Evolutionary conservation across 2,329 filamentous ascomycete species (phyloP).

Genomic region (Aureobasidium zeae): DNA sequence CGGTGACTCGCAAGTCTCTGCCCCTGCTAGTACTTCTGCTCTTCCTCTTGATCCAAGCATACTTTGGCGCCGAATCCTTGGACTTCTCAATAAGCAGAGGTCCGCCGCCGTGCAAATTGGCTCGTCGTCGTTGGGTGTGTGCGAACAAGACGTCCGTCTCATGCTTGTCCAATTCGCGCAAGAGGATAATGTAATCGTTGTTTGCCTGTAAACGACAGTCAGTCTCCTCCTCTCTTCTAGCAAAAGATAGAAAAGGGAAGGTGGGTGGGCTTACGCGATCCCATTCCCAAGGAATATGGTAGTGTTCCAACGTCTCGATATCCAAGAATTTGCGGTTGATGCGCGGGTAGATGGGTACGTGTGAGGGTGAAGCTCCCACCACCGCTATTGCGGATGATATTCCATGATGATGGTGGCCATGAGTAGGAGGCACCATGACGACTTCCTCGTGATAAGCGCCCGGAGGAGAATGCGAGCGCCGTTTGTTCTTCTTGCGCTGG

Average conservation of each 20-base stretch:
- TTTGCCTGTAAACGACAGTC: conserved; percentile 27
- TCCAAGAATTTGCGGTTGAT: conserved; percentile 38
- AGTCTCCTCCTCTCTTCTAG: background rate
- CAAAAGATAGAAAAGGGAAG: background rate
- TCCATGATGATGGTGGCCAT: background rate
- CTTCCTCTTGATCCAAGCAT: conserved; percentile 6
- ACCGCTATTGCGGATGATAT: too few relatives aligned
- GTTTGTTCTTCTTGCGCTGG: conserved; percentile 11
- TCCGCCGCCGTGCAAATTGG: background rate
- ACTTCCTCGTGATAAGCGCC: background rate
- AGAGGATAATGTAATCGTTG: conserved; percentile 41
- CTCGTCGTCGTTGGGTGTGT: conserved; percentile 38
- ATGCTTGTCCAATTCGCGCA: conserved; percentile 39
- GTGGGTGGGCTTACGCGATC: conserved; percentile 34
- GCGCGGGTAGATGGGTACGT: conserved; percentile 38
- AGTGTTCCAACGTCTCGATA: conserved; percentile 40
- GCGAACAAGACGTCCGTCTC: conserved; percentile 44
- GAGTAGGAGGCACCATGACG: background rate
- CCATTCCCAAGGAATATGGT: conserved; percentile 40
- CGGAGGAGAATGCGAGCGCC: background rate
- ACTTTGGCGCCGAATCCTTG: conserved; percentile 5
- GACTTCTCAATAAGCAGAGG: conserved; percentile 6
- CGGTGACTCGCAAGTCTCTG: conserved; percentile 5
- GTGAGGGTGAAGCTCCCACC: conserved; percentile 11
- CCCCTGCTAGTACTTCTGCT: conserved; percentile 1